phyloP scores from a whole-genome alignment of 1,139 yeast genomes.

The Yamadazyma atmosphaerica region DNA sequence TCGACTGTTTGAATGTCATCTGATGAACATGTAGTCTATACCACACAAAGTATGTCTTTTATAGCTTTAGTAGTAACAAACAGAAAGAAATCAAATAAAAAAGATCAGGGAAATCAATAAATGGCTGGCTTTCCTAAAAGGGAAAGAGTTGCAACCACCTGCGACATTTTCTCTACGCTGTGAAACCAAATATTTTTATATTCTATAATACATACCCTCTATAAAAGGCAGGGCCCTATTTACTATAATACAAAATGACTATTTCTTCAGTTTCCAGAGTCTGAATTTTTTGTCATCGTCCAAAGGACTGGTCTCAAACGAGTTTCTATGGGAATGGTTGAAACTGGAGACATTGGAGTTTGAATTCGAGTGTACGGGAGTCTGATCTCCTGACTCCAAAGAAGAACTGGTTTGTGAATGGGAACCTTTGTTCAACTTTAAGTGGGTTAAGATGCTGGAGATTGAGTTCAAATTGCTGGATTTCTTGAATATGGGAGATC shows the following conservation, averaged over 20 bases:
- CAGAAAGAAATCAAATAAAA: no score
- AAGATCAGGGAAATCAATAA: background rate
- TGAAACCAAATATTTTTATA: background rate
- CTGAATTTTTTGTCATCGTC: conserved; percentile 7
- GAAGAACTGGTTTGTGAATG: conserved; percentile 4
- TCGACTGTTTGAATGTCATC: no score
- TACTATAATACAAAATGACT: conserved; percentile 3
- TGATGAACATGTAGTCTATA: no score
- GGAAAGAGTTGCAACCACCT: no score
- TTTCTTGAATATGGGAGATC: background rate
- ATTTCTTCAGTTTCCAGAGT: background rate
- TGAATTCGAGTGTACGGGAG: no score
- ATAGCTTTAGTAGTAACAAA: no score
- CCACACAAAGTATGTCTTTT: no score
- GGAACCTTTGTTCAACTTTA: conserved; percentile 9
- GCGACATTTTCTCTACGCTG: no score
- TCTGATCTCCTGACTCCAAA: background rate
- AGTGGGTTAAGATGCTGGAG: conserved; percentile 13
- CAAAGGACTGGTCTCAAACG: conserved; percentile 10
- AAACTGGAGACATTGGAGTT: background rate
- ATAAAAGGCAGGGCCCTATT: no score
- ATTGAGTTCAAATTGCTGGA: conserved; percentile 2
- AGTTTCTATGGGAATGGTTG: conserved; percentile 3
- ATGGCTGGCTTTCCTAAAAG: no score
- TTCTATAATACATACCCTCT: background rate